Base-by-base conservation (phyloP, 2,329 filamentous ascomycete species). In the Fusarium oligoseptatum region DNA sequence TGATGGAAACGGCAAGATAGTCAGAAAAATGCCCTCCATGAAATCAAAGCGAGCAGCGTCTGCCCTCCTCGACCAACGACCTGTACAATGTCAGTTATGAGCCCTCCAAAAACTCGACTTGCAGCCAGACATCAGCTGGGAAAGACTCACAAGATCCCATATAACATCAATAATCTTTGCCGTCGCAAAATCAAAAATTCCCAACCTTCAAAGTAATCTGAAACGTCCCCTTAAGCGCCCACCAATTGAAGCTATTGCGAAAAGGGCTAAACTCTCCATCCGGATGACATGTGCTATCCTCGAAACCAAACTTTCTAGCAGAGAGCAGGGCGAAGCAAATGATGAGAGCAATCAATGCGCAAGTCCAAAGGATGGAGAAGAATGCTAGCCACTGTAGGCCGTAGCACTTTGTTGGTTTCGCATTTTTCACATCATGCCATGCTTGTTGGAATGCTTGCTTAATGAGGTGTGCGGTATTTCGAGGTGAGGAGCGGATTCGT, bases 11-110 rank as follows among this genome's bases (percentile, higher is more conserved):
- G 5, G 67, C 43, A 1, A 74, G 64, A 24, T 64, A 66, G 8
- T 74, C 9, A 2, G n/a, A 17, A n/a, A n/a, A 72, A 74, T 9
- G 58, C 57, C 3, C 4, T 15, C 72, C 71, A 74, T 3, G 71
- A 36, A 4, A 50, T 10, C 0, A 65, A 2, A 2, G 60, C 36
- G 34, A 74, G 45, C 1, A 72, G 0, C 2, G 39, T 29, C 15
- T 74, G 64, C 0, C 64, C 64, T 1, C 60, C 72, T 27, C 72
- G 36, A 2, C 71, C 72, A 9, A 72, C 6, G 2, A 73, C 20
- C 69, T 72, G 8, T 14, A 2, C 5, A 2, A 32, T 5, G 7
- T 34, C 4, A 32, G 9, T 1, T 11, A 32, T 8, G 29, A 32
- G 29, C 29, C 29, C 29, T 4, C 29, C 8, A 10, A 9, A 32